Percentiles rank a stretch among this genome's conserved stretches.
Evolutionary conservation across 2,329 filamentous ascomycete genomes (phyloP).

Genomic region (Lanzia echinophila): DNA sequence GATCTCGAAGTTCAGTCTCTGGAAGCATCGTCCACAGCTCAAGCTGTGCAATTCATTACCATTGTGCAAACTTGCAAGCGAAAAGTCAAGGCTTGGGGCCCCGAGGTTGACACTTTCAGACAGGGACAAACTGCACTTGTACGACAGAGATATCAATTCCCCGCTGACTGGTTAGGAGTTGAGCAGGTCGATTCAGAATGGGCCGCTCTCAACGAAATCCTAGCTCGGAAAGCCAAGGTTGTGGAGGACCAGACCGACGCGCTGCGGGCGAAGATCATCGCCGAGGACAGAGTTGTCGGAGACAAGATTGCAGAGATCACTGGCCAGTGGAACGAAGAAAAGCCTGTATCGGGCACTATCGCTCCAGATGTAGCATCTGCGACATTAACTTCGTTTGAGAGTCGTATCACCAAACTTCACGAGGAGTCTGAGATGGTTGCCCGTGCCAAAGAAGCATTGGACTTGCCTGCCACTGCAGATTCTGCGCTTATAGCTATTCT

Average conservation of each 20-base stretch:
- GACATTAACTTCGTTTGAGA: conserved; percentile 76
- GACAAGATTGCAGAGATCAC: conserved; percentile 84
- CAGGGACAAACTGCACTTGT: conserved; percentile 90
- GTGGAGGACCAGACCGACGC: conserved; percentile 96
- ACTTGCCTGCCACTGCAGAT: conserved; percentile 73
- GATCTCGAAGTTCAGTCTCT: conserved; percentile 89
- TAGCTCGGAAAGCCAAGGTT: conserved; percentile 87
- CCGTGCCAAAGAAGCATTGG: conserved; percentile 93
- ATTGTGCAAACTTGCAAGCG: conserved; percentile 94
- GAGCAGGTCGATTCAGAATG: conserved; percentile 96
- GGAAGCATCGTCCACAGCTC: conserved; percentile 89
- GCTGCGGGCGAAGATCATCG: conserved; percentile 85
- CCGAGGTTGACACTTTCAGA: conserved; percentile 91
- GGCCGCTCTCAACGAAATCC: conserved; percentile 85
- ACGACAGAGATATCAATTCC: conserved; percentile 89
- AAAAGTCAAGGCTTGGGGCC: conserved; percentile 88
- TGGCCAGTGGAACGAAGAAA: conserved; percentile 88
- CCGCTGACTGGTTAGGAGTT: conserved; percentile 88
- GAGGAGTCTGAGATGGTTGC: conserved; percentile 89
- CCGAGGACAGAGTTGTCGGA: conserved; percentile 85
- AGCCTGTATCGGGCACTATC: conserved; percentile 91
- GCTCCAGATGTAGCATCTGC: conserved; percentile 81
- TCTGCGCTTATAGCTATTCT: conserved; percentile 78
- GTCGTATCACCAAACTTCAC: conserved; percentile 75
- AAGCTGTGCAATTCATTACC: conserved; percentile 97